Conservation (phyloP, 352 stramenopile species). For the Globisporangium heterothallicum region DNA sequence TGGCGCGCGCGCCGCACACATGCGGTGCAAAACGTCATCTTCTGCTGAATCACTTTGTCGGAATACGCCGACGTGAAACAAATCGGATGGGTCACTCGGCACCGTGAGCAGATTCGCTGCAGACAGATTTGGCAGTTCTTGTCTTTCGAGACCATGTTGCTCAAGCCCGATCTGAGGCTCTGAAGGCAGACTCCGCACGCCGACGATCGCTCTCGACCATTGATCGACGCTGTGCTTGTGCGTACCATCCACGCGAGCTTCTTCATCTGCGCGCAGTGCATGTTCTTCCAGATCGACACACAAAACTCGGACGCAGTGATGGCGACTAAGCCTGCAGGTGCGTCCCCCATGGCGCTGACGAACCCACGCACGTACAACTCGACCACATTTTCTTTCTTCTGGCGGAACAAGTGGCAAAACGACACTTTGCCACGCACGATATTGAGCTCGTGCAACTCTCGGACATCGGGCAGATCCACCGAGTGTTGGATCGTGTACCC, state of each 20-base stretch:
- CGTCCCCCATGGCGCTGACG: constrained; percentile 2
- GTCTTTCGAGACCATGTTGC: no score
- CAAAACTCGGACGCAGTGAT: not conserved
- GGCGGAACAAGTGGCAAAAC: constrained; percentile 39
- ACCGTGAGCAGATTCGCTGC: not conserved
- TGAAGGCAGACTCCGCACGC: not conserved
- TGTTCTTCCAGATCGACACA: constrained; percentile 6
- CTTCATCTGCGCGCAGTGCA: constrained; percentile 8
- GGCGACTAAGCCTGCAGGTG: not conserved
- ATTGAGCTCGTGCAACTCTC: constrained; percentile 19
- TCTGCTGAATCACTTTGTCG: not conserved
- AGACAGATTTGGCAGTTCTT: not conserved
- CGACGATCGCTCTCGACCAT: not conserved
- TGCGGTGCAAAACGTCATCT: constrained; percentile 29
- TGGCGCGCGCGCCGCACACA: constrained; percentile 28
- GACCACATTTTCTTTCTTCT: constrained; percentile 32
- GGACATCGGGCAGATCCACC: constrained; percentile 48
- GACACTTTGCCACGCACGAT: constrained; percentile 49
- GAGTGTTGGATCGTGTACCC: constrained; percentile 60
- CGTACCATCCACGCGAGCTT: constrained; percentile 11
- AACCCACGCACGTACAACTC: constrained; percentile 31
- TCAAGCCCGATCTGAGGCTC: no score
- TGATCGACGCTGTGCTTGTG: not conserved
- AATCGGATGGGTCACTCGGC: not conserved
- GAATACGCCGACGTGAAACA: not conserved